Evolutionary conservation across 257 asterid genomes (phyloP).

Genomic region (Prunella vulgaris): DNA sequence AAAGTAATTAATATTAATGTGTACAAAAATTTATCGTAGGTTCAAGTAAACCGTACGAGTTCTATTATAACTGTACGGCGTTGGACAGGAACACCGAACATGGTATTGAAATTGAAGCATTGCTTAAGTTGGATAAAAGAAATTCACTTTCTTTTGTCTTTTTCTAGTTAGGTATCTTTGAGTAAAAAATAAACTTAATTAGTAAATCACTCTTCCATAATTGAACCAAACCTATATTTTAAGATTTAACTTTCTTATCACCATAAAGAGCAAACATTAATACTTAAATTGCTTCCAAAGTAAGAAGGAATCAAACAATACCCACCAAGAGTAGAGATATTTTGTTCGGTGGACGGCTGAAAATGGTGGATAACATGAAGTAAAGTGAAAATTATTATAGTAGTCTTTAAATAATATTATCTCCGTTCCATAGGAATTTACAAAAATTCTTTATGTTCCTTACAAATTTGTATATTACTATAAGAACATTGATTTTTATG

Average conservation of each 20-base stretch:
- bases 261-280: not conserved
- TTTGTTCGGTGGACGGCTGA: constrained; percentile 25
- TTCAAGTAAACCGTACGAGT: not conserved
- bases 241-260: constrained; percentile 3
- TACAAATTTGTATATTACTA: no score
- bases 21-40: no score
- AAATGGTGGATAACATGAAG: constrained; percentile 19
- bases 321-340: constrained; percentile 2
- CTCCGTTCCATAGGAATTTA: no score
- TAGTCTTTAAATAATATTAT: no score
- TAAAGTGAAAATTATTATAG: not conserved
- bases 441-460: no score
- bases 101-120: not conserved
- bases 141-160: not conserved
- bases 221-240: constrained; percentile 23
- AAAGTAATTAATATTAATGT: no score
- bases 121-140: not conserved
- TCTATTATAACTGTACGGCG: not conserved
- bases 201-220: constrained; percentile 37
- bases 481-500: no score
- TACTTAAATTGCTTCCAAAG: not conserved
- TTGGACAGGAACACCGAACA: not conserved
- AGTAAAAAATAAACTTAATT: not conserved
- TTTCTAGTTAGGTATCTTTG: not conserved
- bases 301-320: constrained; percentile 19